These are phyloP conservation scores for Venturia asperata DNA, from an alignment of 2,329 filamentous ascomycete species.

Conservation along the genomic window DNA sequence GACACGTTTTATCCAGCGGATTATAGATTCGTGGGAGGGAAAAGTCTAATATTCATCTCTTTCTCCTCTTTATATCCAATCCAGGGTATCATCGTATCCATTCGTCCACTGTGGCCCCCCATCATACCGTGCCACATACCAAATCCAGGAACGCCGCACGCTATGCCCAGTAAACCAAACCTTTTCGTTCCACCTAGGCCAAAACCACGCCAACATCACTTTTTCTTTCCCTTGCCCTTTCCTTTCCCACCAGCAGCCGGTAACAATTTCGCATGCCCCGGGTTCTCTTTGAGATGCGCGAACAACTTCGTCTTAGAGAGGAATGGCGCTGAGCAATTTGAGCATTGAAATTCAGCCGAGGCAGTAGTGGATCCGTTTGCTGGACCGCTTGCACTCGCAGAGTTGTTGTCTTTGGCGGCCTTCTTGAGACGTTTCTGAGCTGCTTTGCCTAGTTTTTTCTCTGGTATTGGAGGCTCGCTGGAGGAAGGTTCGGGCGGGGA, in stretches of 20 bases:
- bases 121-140: neutral
- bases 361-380: neutral
- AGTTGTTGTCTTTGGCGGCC: slow-evolving; percentile 34
- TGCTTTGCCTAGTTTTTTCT: slow-evolving; percentile 40
- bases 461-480: slow-evolving; percentile 21
- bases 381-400: slow-evolving; percentile 20
- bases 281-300: slow-evolving; percentile 56
- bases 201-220: neutral
- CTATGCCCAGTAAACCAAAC: neutral
- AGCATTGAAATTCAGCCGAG: slow-evolving; percentile 56
- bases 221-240: slow-evolving; percentile 19
- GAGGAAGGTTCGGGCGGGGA: slow-evolving; percentile 13
- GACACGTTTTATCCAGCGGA: too few relatives aligned
- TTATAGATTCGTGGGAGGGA: too few relatives aligned
- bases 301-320: slow-evolving; percentile 67
- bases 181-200: neutral
- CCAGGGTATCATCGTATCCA: slow-evolving; percentile 12
- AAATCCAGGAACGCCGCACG: neutral
- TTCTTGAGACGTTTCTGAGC: slow-evolving; percentile 42
- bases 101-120: neutral
- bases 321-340: slow-evolving; percentile 71
- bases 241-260: neutral
- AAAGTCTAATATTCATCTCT: too few relatives aligned
- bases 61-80: neutral
- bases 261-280: slow-evolving; percentile 54